Evolutionary conservation across 2,329 filamentous ascomycete genomes (phyloP).

Genomic region (Herpomyces periplanetae): DNA sequence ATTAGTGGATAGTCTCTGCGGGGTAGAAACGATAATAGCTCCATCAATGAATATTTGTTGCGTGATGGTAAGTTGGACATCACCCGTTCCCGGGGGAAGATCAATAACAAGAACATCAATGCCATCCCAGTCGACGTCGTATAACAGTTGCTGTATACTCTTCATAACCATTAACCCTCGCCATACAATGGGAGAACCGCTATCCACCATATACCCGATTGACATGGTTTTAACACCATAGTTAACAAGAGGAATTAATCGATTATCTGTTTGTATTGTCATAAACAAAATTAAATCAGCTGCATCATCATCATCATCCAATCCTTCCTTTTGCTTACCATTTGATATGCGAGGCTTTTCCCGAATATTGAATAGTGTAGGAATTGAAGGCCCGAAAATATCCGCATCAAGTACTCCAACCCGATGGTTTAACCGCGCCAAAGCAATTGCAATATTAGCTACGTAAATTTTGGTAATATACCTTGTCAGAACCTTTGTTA

Average conservation of each 20-base stretch:
- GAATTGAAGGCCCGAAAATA: slow-evolving; percentile 81
- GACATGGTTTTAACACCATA: slow-evolving; percentile 96
- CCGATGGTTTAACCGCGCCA: slow-evolving; percentile 40
- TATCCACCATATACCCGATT: slow-evolving; percentile 58
- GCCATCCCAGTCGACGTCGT: slow-evolving; percentile 72
- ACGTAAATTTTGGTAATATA: too few relatives aligned
- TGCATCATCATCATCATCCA: background rate
- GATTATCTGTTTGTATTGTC: slow-evolving; percentile 21
- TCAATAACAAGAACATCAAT: slow-evolving; percentile 66
- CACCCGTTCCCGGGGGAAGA: slow-evolving; percentile 67
- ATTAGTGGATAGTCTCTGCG: slow-evolving; percentile 62
- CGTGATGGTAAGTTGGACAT: slow-evolving; percentile 81
- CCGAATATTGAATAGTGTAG: slow-evolving; percentile 44
- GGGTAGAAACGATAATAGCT: slow-evolving; percentile 58
- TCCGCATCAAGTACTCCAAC: slow-evolving; percentile 75
- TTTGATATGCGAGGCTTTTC: slow-evolving; percentile 33
- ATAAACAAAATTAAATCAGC: background rate
- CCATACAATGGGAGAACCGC: slow-evolving; percentile 33
- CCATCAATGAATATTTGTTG: slow-evolving; percentile 70
- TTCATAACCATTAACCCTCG: slow-evolving; percentile 92
- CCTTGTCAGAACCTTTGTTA: too few relatives aligned
- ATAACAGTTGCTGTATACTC: slow-evolving; percentile 66
- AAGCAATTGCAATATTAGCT: slow-evolving; percentile 47
- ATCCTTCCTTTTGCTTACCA: background rate
- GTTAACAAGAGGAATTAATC: slow-evolving; percentile 52